Base-by-base conservation (phyloP, 1,284 basidiomycete species). In the Boletus albobrunnescens region DNA sequence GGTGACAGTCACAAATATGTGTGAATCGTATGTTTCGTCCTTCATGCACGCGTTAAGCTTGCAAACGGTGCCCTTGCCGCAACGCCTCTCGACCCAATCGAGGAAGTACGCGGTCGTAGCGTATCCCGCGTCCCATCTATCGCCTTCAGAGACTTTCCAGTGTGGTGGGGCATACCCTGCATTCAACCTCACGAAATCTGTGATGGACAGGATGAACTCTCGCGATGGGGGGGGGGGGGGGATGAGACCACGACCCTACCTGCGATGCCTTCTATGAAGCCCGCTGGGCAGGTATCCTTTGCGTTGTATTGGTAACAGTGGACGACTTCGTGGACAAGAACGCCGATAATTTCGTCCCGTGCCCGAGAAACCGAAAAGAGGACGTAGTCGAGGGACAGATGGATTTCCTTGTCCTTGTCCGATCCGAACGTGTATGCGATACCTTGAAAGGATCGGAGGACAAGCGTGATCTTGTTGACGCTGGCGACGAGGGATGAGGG, bases 261-360 rank as follows among this genome's bases (percentile, higher is more conserved):
- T 63, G 86, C 85, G 30, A 88, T 72, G 24, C 85, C 85, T 59
- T 88, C 86, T 53, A 85, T 78, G 42, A 88, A 64, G 2, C 85
- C 85, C 7, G 75, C 74, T 1, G 84, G 84, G 54, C 78, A 81
- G 27, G 74, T 76, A 20, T 71, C 78, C 38, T 68, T 63, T 3
- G 73, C 82, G 56, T 85, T 75, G 66, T 81, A 76, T 57, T 87
- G 85, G 62, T 74, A 88, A 61, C 86, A 87, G 56, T 87, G 86
- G 4, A 84, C 84, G 59, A 82, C 74, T 64, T 88, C 81, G 59
- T 82, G 81, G 38, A 71, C 61, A 5, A 88, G 70, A 2, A 87
- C 82, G 12, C 86, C 85, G 36, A 68, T 48, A 39, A 85, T 81
- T 65, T 87, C 85, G 38, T 81, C 72, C 22, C 59, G 61, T 8